Evolutionary conservation across 345 rosid species (phyloP).

Genomic region (Corymbia maculata): DNA sequence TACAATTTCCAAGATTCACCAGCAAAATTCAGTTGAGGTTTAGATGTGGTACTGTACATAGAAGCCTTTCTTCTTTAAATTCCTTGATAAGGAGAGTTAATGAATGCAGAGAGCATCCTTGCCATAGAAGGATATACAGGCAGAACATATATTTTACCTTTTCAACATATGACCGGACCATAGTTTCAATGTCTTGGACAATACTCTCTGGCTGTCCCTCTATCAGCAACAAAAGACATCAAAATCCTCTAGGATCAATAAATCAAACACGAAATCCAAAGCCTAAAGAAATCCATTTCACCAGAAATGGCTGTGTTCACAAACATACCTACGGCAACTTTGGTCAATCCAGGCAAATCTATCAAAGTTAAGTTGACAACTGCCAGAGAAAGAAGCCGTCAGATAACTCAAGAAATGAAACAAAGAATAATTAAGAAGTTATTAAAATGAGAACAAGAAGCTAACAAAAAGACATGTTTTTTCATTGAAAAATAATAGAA

Average conservation of each 20-base stretch:
- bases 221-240: slow-evolving; percentile 5
- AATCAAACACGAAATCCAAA: not conserved
- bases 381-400: slow-evolving; percentile 6
- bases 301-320: not conserved
- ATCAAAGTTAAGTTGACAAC: slow-evolving; percentile 65
- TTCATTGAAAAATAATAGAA: not conserved
- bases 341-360: slow-evolving; percentile 67
- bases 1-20: not conserved
- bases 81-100: not conserved
- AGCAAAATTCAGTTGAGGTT: not conserved
- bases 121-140: not conserved
- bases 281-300: not conserved
- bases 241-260: not conserved
- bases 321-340: slow-evolving; percentile 54
- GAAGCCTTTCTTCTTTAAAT: not conserved
- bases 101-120: not conserved
- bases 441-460: not conserved
- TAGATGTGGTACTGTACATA: not conserved
- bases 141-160: slow-evolving; percentile 27
- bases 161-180: slow-evolving; percentile 55
- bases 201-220: slow-evolving; percentile 63
- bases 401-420: not conserved
- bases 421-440: not conserved
- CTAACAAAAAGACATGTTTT: not conserved
- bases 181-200: slow-evolving; percentile 48